Evolutionary conservation across 352 stramenopile genomes (phyloP).

Genomic region (Pythium apleroticum): DNA sequence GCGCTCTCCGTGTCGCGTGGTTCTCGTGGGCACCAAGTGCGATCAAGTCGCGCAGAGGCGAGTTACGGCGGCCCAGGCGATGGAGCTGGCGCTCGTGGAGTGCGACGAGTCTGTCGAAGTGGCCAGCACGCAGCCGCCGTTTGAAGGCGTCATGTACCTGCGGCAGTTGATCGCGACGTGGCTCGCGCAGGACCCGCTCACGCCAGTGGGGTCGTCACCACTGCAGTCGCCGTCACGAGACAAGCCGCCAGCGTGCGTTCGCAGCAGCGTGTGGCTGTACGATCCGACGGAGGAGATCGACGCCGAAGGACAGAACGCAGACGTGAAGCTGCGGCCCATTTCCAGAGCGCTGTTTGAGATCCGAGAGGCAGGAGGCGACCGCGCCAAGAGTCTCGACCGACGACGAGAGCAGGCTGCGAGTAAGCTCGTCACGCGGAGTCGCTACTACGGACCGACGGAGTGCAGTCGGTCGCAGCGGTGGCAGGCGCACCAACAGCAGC

Average conservation of each 20-base stretch:
- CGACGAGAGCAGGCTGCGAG: conserved; percentile 51
- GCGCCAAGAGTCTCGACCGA: conserved; percentile 51
- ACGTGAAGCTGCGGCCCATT: conserved; percentile 75
- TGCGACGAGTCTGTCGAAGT: conserved; percentile 67
- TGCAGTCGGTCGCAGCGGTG: conserved; percentile 77
- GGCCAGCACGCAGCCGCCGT: conserved; percentile 25
- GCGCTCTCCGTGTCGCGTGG: conserved; percentile 3
- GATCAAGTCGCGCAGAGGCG: conserved; percentile 39
- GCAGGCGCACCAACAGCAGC: conserved; percentile 67
- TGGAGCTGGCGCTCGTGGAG: conserved; percentile 43
- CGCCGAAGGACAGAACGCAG: conserved; percentile 25
- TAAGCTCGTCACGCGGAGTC: conserved; percentile 62
- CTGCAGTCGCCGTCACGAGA: conserved; percentile 25
- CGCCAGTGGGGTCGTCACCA: conserved; percentile 11
- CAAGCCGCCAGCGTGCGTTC: conserved; percentile 30
- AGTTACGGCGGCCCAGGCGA: conserved; percentile 38
- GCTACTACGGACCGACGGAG: conserved; percentile 77
- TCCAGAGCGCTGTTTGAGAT: conserved; percentile 79
- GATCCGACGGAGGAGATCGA: conserved; percentile 52
- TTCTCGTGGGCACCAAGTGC: conserved; percentile 56
- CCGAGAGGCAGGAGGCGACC: conserved; percentile 55
- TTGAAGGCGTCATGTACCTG: conserved; percentile 28
- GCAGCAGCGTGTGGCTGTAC: conserved; percentile 60
- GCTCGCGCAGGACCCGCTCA: conserved; percentile 15
- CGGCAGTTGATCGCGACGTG: conserved; percentile 28